Evolutionary conservation across 805 yeast genomes (phyloP), one percentile per base, ranked within the genome.

Genomic region (Kodamaea neixiangensis): DNA sequence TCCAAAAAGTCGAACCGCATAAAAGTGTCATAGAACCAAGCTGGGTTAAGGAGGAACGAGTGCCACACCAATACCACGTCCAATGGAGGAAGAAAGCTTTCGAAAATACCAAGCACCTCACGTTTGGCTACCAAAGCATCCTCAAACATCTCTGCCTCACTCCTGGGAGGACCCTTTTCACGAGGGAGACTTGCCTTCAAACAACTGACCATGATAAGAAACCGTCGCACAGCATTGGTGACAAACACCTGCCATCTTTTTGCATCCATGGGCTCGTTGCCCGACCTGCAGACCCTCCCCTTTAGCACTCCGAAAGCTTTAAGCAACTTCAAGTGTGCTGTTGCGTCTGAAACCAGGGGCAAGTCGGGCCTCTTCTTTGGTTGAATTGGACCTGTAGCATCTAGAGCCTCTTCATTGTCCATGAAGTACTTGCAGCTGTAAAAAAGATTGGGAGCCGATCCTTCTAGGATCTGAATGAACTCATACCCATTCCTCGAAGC

Each of bases 41-140:
- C 39, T 3, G 65, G 62, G 33, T 62, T 60, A 42, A 61, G 49
- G 37, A 61, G 34, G 37, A 62, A 60, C 1, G 61, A 52, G 37
- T 63, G 60, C 67, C 66, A 63, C 11, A 63, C 60, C 58, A 62
- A 49, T 14, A 61, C 17, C 5, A 63, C 57, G 44, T 63, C 67
- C 41, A 63, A 48, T 2, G 65, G 65, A 1, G 66, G 66, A 14
- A 58, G 25, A n/a, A 45, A 45, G n/a, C 33, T 21, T 18, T 18
- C 29, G 17, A 44, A 44, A 3, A 33, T 18, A 11, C 38, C 22
- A 10, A 9, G 5, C n/a, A 46, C 39, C 18, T 17, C 37, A 7
- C 13, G 19, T 3, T 19, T 44, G 31, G 9, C n/a, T 1, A 44
- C 31, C 5, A 15, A 7, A 6, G 31, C 31, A 4, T 31, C 40